Percentiles rank a stretch among this genome's conserved stretches.
phyloP scores from a whole-genome alignment of 2,329 filamentous ascomycete species.

The Paecilomyces dactylethromorphus region DNA sequence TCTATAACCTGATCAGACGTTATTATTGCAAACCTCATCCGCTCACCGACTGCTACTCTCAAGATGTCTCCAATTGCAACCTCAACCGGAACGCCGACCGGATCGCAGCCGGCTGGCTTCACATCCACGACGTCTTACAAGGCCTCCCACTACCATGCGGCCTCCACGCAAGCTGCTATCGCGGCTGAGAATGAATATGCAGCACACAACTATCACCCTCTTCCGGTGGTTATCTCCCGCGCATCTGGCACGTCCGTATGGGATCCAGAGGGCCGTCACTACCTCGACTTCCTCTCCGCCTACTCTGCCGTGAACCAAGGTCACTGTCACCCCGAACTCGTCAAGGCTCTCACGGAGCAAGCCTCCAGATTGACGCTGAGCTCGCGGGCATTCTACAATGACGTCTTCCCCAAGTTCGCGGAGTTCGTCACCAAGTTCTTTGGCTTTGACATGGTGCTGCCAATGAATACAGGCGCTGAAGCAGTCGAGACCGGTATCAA shows the following conservation, averaged over 20 bases:
- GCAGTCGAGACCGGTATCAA: conserved; percentile 95
- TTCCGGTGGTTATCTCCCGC: conserved; percentile 85
- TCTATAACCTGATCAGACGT: neutral
- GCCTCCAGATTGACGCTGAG: conserved; percentile 84
- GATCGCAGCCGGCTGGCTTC: conserved; percentile 17
- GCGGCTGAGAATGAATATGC: conserved; percentile 74
- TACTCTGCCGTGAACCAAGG: conserved; percentile 98
- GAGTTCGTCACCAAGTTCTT: conserved; percentile 85
- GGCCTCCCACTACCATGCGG: conserved; percentile 58
- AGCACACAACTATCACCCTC: conserved; percentile 97
- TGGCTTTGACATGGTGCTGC: conserved; percentile 94
- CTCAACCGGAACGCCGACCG: conserved; percentile 12
- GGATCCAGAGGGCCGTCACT: conserved; percentile 93
- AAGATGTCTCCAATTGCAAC: conserved; percentile 18
- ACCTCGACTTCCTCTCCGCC: conserved; percentile 95
- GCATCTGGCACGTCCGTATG: conserved; percentile 84
- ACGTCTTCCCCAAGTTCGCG: conserved; percentile 93
- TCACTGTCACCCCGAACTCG: conserved; percentile 92
- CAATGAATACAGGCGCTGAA: conserved; percentile 97
- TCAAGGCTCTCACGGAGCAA: conserved; percentile 85
- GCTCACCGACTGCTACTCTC: conserved; percentile 1
- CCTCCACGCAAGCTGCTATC: conserved; percentile 75
- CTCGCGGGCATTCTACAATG: conserved; percentile 94
- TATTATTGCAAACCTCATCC: neutral
- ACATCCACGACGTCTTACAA: conserved; percentile 29